phyloP scores from a whole-genome alignment of 1,284 basidiomycete species.

The Trichosporon sp. region DNA sequence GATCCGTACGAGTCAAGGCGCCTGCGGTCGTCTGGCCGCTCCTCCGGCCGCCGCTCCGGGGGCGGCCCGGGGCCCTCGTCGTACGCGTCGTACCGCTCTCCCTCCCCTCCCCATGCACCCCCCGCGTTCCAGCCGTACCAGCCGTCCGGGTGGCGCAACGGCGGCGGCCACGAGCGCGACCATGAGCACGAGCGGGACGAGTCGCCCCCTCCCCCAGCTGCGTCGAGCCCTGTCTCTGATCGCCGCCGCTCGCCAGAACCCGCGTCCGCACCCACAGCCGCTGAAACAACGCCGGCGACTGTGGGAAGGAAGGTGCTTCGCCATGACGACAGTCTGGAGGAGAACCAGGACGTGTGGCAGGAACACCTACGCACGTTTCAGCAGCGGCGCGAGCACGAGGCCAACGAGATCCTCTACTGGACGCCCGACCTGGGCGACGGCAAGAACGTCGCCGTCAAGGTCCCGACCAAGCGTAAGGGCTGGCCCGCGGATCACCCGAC shows the following conservation, averaged over 20 bases:
- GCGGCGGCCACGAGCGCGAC: neutral
- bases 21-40: neutral
- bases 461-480: conserved; percentile 28
- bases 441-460: conserved; percentile 10
- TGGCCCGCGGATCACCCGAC: conserved; percentile 31
- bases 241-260: conserved; percentile 10
- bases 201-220: neutral
- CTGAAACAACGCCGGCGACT: conserved; percentile 2
- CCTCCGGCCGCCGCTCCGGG: neutral
- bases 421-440: conserved; percentile 16
- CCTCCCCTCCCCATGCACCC: conserved; percentile 6
- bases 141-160: conserved; percentile 10
- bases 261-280: neutral
- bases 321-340: conserved; percentile 28
- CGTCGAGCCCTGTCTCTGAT: conserved; percentile 11
- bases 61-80: conserved; percentile 4
- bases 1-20: neutral
- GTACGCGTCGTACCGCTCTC: conserved; percentile 10
- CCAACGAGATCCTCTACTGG: conserved; percentile 25
- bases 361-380: conserved; percentile 37
- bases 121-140: conserved; percentile 13
- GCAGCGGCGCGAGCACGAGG: conserved; percentile 36
- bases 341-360: conserved; percentile 44
- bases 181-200: neutral
- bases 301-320: conserved; percentile 18